Percentiles rank a stretch among this genome's conserved stretches.
Evolutionary conservation across 805 yeast species (phyloP).

Genomic region (Metschnikowia orientalis): DNA sequence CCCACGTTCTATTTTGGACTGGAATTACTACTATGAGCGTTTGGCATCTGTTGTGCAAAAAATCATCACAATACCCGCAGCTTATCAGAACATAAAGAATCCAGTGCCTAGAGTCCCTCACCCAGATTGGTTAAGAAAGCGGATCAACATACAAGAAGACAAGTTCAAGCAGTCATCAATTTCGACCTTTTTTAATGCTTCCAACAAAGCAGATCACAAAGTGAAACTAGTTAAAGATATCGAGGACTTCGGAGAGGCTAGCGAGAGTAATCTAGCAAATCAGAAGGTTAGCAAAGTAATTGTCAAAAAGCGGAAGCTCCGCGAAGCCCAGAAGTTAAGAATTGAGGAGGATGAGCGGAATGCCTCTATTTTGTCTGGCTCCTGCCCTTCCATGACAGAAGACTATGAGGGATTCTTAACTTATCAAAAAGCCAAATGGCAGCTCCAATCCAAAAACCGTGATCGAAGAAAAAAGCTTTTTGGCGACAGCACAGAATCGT

Average conservation of each 20-base stretch:
- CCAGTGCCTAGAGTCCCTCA: constrained; percentile 94
- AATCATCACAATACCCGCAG: constrained; percentile 96
- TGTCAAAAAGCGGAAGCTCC: constrained; percentile 41
- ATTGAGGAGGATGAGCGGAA: constrained; percentile 45
- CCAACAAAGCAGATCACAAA: constrained; percentile 38
- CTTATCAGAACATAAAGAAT: constrained; percentile 77
- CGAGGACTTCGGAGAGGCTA: constrained; percentile 59
- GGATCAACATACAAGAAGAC: constrained; percentile 57
- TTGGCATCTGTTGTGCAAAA: constrained; percentile 91
- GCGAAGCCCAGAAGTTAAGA: constrained; percentile 17
- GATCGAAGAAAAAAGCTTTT: constrained; percentile 71
- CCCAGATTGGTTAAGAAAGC: constrained; percentile 85
- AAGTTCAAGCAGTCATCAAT: constrained; percentile 68
- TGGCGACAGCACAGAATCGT: constrained; percentile 56
- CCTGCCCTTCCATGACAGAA: constrained; percentile 61
- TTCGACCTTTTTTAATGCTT: constrained; percentile 49
- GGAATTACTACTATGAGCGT: constrained; percentile 90
- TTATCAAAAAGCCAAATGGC: constrained; percentile 89
- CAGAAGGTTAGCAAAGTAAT: constrained; percentile 44
- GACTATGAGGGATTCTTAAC: constrained; percentile 66
- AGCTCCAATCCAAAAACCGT: constrained; percentile 64
- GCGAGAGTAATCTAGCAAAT: constrained; percentile 21
- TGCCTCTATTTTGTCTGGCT: constrained; percentile 44
- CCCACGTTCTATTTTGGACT: constrained; percentile 84
- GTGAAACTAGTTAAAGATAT: constrained; percentile 51